Conservation (phyloP, 2,329 filamentous ascomycete genomes). For the Xylariaceae sp. region DNA sequence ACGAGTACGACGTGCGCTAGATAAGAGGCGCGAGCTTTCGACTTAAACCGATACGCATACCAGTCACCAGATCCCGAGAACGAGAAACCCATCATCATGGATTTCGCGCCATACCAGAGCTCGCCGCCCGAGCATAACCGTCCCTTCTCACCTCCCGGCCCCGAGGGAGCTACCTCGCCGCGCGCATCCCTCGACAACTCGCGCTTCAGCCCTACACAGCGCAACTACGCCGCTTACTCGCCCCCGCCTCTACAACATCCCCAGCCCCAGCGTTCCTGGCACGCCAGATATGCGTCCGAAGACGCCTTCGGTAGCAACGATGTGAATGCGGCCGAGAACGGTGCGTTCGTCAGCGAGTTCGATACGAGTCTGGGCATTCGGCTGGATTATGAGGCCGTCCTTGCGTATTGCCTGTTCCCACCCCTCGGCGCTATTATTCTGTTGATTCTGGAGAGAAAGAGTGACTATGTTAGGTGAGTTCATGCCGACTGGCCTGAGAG, state of each 20-base stretch:
- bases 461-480: constrained; percentile 85
- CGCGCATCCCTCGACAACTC: constrained; percentile 54
- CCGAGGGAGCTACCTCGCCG: constrained; percentile 41
- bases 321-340: constrained; percentile 29
- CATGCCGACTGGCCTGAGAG: not conserved
- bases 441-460: constrained; percentile 84
- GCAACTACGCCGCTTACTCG: constrained; percentile 40
- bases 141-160: constrained; percentile 65
- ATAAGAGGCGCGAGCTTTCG: not conserved
- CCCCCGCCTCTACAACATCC: constrained; percentile 48
- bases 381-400: constrained; percentile 81
- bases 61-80: not conserved
- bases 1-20: not conserved
- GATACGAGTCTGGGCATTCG: constrained; percentile 84
- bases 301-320: constrained; percentile 19
- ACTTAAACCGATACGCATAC: not conserved
- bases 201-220: constrained; percentile 42
- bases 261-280: constrained; percentile 54
- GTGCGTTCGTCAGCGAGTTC: constrained; percentile 52
- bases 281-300: constrained; percentile 32
- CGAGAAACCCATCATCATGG: constrained; percentile 50
- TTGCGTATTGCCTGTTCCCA: constrained; percentile 82
- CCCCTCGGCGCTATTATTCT: constrained; percentile 81
- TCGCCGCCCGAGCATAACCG: constrained; percentile 79
- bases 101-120: constrained; percentile 97